Evolutionary conservation across 306 rosid genomes (phyloP).

Genomic region (Lablab purpureus): DNA sequence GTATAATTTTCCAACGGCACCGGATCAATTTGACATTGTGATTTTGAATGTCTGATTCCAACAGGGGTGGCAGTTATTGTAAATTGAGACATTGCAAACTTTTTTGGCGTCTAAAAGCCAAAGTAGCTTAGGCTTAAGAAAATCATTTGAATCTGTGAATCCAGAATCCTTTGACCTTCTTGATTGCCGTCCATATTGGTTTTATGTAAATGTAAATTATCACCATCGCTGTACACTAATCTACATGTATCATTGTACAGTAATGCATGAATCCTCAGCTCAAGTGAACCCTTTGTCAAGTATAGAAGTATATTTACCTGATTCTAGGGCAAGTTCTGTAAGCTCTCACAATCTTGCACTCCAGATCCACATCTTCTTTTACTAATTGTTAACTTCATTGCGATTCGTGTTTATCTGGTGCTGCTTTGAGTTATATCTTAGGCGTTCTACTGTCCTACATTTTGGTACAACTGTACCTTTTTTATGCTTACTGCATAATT

Average conservation of each 20-base stretch:
- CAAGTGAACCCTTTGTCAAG: neutral
- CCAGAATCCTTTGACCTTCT: conserved; percentile 20
- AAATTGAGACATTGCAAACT: neutral
- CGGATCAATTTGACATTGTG: conserved; percentile 7
- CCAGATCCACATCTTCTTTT: neutral
- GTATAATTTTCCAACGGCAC: neutral
- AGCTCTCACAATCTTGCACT: neutral
- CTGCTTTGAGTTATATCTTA: neutral
- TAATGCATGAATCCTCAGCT: conserved; percentile 15
- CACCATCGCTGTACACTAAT: neutral
- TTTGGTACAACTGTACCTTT: neutral
- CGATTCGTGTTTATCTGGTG: conserved; percentile 3
- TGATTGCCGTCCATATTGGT: conserved; percentile 12
- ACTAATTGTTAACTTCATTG: neutral
- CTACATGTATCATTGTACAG: neutral
- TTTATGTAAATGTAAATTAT: neutral
- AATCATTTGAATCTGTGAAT: conserved; percentile 11
- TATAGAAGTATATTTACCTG: neutral
- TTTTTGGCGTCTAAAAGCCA: neutral
- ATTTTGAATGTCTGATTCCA: neutral
- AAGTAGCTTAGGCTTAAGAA: neutral
- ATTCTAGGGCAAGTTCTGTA: conserved; percentile 16
- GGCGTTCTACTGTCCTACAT: neutral
- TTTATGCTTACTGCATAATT: neutral
- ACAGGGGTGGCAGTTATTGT: conserved; percentile 1